Evolutionary conservation across 192 early-diverging fungal species (phyloP), one percentile per base, ranked within the genome.

Genomic region (Spizellomyces sp.): DNA sequence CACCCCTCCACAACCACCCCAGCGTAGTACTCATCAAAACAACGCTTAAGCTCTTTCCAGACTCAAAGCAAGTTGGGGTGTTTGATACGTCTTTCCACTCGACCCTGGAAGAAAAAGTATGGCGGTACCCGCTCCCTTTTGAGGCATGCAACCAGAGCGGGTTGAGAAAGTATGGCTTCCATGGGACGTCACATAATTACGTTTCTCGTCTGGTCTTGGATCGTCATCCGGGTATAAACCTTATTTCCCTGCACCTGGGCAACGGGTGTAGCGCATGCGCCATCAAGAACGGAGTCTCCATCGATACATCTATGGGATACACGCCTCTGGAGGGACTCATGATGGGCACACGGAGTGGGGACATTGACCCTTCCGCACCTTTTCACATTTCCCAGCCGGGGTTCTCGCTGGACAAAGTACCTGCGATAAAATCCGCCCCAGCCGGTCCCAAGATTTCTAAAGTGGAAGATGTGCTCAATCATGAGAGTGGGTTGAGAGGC

Each of bases 401-500:
- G 14, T 68, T 70, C 36, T 50, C 36, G 27, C 44, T 67, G 42
- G 72, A 69, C 9, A 60, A 42, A 21, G 57, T 56, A 6, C 73
- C 73, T 55, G 73, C 66, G 4, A 46, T 75, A 5, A 15, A 15
- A 41, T 58, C 73, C 2, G 65, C 66, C 0, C 73, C 73, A 8
- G 47, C 69, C n/a, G 70, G 71, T 43, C 72, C 69, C 8, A 67
- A 77, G 45, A 65, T 82, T 36, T 75, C 80, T 0, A 63, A 74
- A 54, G 78, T 69, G 45, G 80, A 82, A 61, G 68, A 63, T 9
- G 67, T 82, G 10, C 64, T 82, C 14, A 82, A 82, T 58, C 67
- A 78, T 9, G 61, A 82, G 56, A 66, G 66, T 15, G 80, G 80
- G 3, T 62, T 82, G 42, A 15, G 58, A 22, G 80, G 79, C 6